Evolutionary conservation across 108 stramenopile genomes (phyloP).

Genomic region (Pseudonitzschia multiseries): DNA sequence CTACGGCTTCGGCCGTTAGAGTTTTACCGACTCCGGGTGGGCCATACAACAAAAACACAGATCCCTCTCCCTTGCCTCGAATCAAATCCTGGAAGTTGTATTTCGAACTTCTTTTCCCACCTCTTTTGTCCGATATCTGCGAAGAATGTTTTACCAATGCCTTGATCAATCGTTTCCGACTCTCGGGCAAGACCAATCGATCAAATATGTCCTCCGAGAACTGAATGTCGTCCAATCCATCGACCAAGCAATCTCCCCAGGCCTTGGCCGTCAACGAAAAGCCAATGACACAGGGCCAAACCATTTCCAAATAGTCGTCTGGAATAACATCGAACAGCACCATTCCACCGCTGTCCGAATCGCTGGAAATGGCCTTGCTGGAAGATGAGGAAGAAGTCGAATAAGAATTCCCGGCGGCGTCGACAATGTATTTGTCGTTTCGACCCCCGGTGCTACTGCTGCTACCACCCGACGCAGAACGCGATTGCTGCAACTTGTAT

Average conservation of each 20-base stretch:
- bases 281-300: conserved; percentile 66
- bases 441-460: background rate
- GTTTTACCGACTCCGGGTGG: conserved; percentile 71
- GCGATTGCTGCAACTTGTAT: conserved; percentile 44
- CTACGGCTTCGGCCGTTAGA: conserved; percentile 67
- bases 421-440: background rate
- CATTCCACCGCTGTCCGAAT: conserved; percentile 32
- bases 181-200: conserved; percentile 51
- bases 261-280: conserved; percentile 60
- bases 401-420: background rate
- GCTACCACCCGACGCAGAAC: background rate
- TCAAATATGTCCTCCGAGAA: conserved; percentile 61
- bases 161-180: conserved; percentile 61
- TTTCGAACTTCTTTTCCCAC: background rate
- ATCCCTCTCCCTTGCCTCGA: conserved; percentile 62
- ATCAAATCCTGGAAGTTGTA: conserved; percentile 60
- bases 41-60: conserved; percentile 65
- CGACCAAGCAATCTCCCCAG: conserved; percentile 70
- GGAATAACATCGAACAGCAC: conserved; percentile 57
- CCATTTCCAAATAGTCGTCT: conserved; percentile 47
- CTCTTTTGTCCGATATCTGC: background rate
- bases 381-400: background rate
- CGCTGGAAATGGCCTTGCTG: background rate
- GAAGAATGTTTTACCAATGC: conserved; percentile 52
- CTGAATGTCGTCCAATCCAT: conserved; percentile 52